Evolutionary conservation across 2,329 filamentous ascomycete species (phyloP), one percentile per base, ranked within the genome.

Genomic region (Epichloe scottii): DNA sequence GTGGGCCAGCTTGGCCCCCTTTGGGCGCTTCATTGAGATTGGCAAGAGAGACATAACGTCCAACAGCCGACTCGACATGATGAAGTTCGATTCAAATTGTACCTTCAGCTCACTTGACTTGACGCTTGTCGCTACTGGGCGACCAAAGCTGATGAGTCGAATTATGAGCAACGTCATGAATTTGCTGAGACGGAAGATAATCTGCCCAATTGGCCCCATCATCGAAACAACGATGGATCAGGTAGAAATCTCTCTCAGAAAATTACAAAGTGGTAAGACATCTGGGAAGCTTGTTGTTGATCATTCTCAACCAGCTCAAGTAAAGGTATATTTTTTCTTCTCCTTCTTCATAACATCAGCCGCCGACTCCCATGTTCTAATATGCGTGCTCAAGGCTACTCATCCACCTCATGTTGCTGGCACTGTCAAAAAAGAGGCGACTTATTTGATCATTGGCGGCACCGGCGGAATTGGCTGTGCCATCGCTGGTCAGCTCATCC

Each of bases 401-500:
- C 62, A 63, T 40, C 55, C 59, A 5, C 17, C 17, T 4, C n/a
- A 6, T 34, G 7, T n/a, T 8, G 40, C 48, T 21, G 34, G 49
- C 3, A 40, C 4, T 7, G 60, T 75, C 4, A 66, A 65, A 43
- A 52, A 58, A 1, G 65, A 76, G 52, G 71, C 68, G 3, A 72
- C 72, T 1, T 78, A 78, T 56, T 62, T 78, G 46, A 65, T 78
- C 40, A 68, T 76, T 26, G 75, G 75, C 17, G 73, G 74, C 26
- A 73, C 73, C 0, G 75, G 75, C 35, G 75, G 73, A 19, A 64
- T 78, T 10, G 75, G 75, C 10, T 65, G 71, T 37, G 73, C 71
- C 53, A 70, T 78, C 59, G 63, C 72, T 7, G 66, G 66, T 5
- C 72, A 72, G 68, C 73, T 78, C 71, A 65, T 72, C 5, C 61